Percentiles rank a stretch among this genome's conserved stretches.
These are phyloP conservation scores for Bathelium albidoporum DNA, from an alignment of 495 filamentous ascomycete species.

Conservation along the genomic window DNA sequence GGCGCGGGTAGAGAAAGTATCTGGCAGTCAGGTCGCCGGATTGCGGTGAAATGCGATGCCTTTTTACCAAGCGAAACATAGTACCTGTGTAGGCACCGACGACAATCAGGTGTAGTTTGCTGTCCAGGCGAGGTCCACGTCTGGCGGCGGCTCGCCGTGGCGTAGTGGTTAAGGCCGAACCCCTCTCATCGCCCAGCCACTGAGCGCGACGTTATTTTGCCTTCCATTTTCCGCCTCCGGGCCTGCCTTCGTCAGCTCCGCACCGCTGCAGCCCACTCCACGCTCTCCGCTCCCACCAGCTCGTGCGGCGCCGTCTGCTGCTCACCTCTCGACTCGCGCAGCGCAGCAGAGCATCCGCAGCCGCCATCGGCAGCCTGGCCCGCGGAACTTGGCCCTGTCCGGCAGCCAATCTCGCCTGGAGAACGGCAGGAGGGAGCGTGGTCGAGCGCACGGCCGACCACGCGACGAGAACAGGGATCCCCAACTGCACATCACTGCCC, in stretches of 20 bases:
- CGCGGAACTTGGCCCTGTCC: not conserved
- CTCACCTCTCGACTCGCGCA: not conserved
- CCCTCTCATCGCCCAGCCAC: not conserved
- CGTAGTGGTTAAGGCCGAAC: not conserved
- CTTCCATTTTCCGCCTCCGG: slow-evolving; percentile 1
- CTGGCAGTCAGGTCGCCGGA: not conserved
- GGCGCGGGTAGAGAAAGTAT: not conserved
- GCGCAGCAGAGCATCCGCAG: not conserved
- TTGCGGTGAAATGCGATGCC: not conserved
- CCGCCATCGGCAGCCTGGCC: not conserved
- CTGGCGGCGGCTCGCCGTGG: not conserved
- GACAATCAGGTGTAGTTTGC: not conserved
- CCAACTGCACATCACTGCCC: slow-evolving; percentile 3
- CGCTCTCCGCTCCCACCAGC: not conserved
- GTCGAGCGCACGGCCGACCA: not conserved
- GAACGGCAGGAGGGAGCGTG: not conserved
- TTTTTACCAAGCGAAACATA: too few species aligned
- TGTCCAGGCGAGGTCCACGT: not conserved
- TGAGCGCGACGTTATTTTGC: slow-evolving; percentile 3
- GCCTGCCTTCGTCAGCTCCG: not conserved
- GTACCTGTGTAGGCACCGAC: too few species aligned
- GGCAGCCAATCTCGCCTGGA: slow-evolving; percentile 1
- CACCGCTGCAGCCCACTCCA: not conserved
- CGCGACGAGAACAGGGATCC: slow-evolving; percentile 3
- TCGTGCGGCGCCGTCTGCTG: not conserved